Conservation (phyloP, 108 stramenopile genomes). For the Conticribra guillardii region DNA sequence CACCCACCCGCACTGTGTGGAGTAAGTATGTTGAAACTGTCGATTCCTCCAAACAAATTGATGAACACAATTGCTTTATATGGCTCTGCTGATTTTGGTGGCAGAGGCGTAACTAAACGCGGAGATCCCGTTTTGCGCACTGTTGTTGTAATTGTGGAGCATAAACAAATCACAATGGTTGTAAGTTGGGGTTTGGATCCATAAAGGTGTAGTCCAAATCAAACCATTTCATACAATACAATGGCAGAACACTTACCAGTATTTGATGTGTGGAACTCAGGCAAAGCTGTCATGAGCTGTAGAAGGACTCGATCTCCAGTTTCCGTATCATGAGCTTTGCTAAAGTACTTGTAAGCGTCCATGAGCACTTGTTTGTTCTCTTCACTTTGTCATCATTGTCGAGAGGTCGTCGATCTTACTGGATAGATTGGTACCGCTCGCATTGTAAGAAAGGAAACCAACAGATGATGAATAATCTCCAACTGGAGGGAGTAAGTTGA, state of each 20-base stretch:
- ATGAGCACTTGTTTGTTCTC: conserved; percentile 26
- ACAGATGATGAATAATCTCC: conserved; percentile 42
- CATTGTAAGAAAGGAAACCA: conserved; percentile 24
- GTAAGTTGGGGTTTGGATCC: too few relatives aligned
- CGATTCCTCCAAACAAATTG: conserved; percentile 41
- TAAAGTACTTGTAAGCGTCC: conserved; percentile 37
- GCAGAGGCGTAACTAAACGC: conserved; percentile 32
- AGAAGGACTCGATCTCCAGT: conserved; percentile 35
- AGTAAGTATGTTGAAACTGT: conserved; percentile 55
- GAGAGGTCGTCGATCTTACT: conserved; percentile 62
- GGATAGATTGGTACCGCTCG: conserved; percentile 5
- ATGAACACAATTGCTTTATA: conserved; percentile 58
- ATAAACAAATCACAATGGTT: too few relatives aligned
- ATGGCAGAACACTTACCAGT: conserved; percentile 17
- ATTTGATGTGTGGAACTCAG: conserved; percentile 60
- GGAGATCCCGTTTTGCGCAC: conserved; percentile 36
- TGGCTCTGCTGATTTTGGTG: conserved; percentile 30
- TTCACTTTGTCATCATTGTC: conserved; percentile 52
- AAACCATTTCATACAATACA: neutral
- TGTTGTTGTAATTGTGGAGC: too few relatives aligned
- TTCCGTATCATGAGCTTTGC: conserved; percentile 16
- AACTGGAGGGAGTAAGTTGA: conserved; percentile 4
- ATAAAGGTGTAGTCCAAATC: neutral
- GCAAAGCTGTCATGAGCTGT: conserved; percentile 38
- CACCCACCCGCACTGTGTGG: conserved; percentile 28